These are phyloP conservation scores for Ustilago tritici DNA, from an alignment of 1,284 basidiomycete species.

Conservation along the genomic window DNA sequence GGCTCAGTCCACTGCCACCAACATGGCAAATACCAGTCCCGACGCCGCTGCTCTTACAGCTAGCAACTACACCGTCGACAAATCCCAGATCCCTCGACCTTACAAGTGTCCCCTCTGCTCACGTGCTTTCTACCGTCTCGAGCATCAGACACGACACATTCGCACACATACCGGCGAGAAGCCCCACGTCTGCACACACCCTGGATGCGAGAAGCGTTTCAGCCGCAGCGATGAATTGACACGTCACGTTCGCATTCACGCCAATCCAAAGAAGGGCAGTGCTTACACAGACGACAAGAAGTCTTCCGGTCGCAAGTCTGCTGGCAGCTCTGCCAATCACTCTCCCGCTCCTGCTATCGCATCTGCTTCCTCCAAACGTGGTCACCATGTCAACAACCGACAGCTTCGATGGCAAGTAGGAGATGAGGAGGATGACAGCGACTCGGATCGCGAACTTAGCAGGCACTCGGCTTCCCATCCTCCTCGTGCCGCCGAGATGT, in stretches of 20 bases:
- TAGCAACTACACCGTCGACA: slow-evolving; percentile 63
- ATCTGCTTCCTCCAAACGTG: slow-evolving; percentile 35
- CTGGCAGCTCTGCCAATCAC: slow-evolving; percentile 15
- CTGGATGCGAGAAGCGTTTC: slow-evolving; percentile 97
- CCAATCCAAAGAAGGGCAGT: slow-evolving; percentile 68
- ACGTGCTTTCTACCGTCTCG: slow-evolving; percentile 67
- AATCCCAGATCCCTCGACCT: slow-evolving; percentile 67
- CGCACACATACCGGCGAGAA: slow-evolving; percentile 98
- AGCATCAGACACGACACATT: slow-evolving; percentile 88
- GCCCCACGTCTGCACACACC: slow-evolving; percentile 91
- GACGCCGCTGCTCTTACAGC: slow-evolving; percentile 39
- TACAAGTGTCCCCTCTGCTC: slow-evolving; percentile 69
- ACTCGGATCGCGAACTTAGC: slow-evolving; percentile 53
- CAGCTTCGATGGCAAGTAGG: slow-evolving; percentile 49
- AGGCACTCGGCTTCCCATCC: slow-evolving; percentile 17
- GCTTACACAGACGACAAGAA: slow-evolving; percentile 38
- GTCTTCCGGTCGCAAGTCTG: slow-evolving; percentile 33
- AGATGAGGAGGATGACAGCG: slow-evolving; percentile 59
- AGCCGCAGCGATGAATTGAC: slow-evolving; percentile 97
- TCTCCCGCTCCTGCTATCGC: slow-evolving; percentile 32
- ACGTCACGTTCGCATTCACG: slow-evolving; percentile 93
- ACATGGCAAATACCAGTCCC: slow-evolving; percentile 32
- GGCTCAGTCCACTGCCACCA: slow-evolving; percentile 40
- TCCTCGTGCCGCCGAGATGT: slow-evolving; percentile 59
- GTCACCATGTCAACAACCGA: slow-evolving; percentile 24